These are phyloP conservation scores for Ophiocordyceps robertsii DNA, from an alignment of 2,329 filamentous ascomycete genomes.

Conservation along the genomic window DNA sequence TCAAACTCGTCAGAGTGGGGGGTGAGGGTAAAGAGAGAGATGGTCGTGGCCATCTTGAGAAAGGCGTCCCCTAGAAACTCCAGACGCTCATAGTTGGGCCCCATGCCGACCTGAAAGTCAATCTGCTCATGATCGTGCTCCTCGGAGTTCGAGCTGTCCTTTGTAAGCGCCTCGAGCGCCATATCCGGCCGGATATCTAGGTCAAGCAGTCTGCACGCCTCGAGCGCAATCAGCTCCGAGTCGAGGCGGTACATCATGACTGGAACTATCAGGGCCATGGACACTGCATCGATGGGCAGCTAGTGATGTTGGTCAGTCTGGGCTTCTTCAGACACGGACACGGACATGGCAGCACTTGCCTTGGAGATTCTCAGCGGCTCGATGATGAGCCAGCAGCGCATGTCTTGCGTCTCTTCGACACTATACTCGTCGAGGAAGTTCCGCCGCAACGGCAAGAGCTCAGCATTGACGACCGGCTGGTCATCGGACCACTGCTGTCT, in stretches of 20 bases:
- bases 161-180: conserved; percentile 82
- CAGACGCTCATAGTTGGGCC: conserved; percentile 84
- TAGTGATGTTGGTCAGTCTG: conserved; percentile 17
- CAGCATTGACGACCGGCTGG: conserved; percentile 72
- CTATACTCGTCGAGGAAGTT: conserved; percentile 66
- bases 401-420: conserved; percentile 31
- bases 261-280: conserved; percentile 64
- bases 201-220: conserved; percentile 54
- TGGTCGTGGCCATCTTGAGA: conserved; percentile 89
- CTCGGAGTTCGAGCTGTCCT: conserved; percentile 75
- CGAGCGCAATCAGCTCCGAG: conserved; percentile 63
- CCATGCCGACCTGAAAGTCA: conserved; percentile 75
- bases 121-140: conserved; percentile 55
- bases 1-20: conserved; percentile 72
- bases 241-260: conserved; percentile 78
- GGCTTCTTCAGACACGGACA: conserved; percentile 2
- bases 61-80: conserved; percentile 92
- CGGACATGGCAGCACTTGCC: conserved; percentile 32
- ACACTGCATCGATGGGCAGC: conserved; percentile 56
- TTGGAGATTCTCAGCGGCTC: conserved; percentile 66
- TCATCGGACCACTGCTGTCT: conserved; percentile 41
- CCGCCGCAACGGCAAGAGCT: conserved; percentile 61
- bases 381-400: conserved; percentile 54
- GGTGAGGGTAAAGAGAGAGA: conserved; percentile 66
- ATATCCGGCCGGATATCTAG: conserved; percentile 52